Conservation (phyloP, 2,329 filamentous ascomycete species). For the Colletotrichum tofieldiae region DNA sequence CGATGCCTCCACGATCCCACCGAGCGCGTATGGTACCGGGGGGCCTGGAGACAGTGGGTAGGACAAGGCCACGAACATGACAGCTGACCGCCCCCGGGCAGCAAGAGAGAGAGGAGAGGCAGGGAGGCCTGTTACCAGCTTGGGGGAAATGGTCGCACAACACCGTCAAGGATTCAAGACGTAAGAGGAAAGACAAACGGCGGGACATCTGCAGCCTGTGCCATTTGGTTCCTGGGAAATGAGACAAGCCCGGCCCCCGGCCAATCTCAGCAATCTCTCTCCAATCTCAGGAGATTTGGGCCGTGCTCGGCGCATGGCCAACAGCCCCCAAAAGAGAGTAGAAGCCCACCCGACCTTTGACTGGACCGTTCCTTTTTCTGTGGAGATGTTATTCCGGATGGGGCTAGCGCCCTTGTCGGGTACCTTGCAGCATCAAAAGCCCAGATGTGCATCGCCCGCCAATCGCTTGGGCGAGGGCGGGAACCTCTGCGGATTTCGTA, state of each 20-base stretch:
- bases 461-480: conserved; percentile 23
- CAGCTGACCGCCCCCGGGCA: conserved; percentile 25
- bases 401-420: conserved; percentile 21
- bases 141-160: background rate
- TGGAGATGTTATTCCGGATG: background rate
- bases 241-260: conserved; percentile 26
- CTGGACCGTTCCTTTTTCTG: conserved; percentile 8
- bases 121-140: conserved; percentile 22
- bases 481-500: background rate
- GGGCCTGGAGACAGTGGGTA: background rate
- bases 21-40: background rate
- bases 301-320: conserved; percentile 20
- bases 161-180: background rate
- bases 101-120: background rate
- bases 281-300: conserved; percentile 24
- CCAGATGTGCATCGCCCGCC: conserved; percentile 36
- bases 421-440: conserved; percentile 40
- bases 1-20: conserved; percentile 15
- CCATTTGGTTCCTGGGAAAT: conserved; percentile 26
- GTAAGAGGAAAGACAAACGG: conserved; percentile 39
- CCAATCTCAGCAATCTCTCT: conserved; percentile 16
- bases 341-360: background rate
- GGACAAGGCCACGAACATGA: background rate
- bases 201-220: conserved; percentile 22
- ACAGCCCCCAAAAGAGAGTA: background rate